Evolutionary conservation across 495 filamentous ascomycete species (phyloP).

Genomic region (Aspergillus affinis): DNA sequence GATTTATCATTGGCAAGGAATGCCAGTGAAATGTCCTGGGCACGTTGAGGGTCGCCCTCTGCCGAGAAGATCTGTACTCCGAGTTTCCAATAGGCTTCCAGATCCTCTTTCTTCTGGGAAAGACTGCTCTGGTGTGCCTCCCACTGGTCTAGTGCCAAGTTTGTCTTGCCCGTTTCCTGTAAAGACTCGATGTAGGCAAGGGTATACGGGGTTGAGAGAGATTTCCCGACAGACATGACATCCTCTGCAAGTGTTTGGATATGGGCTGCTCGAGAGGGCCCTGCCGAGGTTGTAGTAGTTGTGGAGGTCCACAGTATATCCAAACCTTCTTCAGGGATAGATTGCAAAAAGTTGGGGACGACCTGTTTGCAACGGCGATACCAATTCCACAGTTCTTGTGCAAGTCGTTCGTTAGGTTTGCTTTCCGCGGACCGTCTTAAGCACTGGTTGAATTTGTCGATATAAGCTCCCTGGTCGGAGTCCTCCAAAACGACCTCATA

Average conservation of each 20-base stretch:
- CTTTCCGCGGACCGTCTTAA: constrained; percentile 28
- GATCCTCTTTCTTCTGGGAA: constrained; percentile 49
- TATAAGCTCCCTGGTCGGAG: constrained; percentile 31
- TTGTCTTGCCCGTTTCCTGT: constrained; percentile 57
- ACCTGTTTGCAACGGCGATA: constrained; percentile 46
- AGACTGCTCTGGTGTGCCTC: constrained; percentile 55
- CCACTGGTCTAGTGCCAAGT: constrained; percentile 64
- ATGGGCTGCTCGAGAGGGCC: constrained; percentile 51
- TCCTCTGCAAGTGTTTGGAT: constrained; percentile 62
- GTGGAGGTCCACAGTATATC: constrained; percentile 46
- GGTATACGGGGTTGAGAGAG: constrained; percentile 55
- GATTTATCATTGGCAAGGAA: constrained; percentile 53
- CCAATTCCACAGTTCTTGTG: constrained; percentile 44
- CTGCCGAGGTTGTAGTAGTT: constrained; percentile 44
- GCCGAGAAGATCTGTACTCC: constrained; percentile 67
- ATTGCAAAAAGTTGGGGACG: constrained; percentile 36
- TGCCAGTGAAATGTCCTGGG: constrained; percentile 59
- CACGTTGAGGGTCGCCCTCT: constrained; percentile 59
- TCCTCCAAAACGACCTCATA: constrained; percentile 25
- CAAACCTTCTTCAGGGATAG: constrained; percentile 37
- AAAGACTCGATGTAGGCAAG: constrained; percentile 65
- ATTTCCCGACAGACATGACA: constrained; percentile 52
- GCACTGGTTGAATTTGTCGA: constrained; percentile 32
- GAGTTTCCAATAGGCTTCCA: constrained; percentile 62
- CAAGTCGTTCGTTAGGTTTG: constrained; percentile 24